A percentile compares a stretch with the other conserved stretches of the same genome.
Conservation (phyloP, 345 rosid genomes). For the Draba incana region DNA sequence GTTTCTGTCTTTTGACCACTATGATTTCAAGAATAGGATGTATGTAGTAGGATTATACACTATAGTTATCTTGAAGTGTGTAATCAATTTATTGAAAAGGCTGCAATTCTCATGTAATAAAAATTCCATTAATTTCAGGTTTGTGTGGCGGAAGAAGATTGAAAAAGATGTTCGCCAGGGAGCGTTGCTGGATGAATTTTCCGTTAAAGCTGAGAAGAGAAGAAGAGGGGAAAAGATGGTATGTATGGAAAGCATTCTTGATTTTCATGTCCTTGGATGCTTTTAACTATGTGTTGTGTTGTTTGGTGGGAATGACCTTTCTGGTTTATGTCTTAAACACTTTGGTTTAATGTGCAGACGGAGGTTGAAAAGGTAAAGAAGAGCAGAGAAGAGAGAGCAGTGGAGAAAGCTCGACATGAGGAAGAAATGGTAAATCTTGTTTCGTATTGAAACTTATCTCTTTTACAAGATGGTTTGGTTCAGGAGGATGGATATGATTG, state of each 20-base stretch:
- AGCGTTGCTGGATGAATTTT: slow-evolving; percentile 62
- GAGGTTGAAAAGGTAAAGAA: slow-evolving; percentile 95
- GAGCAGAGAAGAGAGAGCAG: slow-evolving; percentile 96
- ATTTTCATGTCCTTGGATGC: neutral
- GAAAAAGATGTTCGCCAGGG: slow-evolving; percentile 83
- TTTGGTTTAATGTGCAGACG: slow-evolving; percentile 49
- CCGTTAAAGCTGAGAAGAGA: slow-evolving; percentile 85
- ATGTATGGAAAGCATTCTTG: slow-evolving; percentile 33
- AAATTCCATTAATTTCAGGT: slow-evolving; percentile 47
- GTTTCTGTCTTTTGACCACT: slow-evolving; percentile 3
- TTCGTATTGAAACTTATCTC: neutral
- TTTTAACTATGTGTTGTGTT: neutral
- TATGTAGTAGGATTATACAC: neutral
- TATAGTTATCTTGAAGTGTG: slow-evolving; percentile 3
- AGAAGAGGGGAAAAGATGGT: slow-evolving; percentile 87
- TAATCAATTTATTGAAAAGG: neutral
- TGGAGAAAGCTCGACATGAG: slow-evolving; percentile 88
- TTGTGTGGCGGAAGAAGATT: slow-evolving; percentile 95
- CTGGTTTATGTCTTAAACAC: slow-evolving; percentile 23
- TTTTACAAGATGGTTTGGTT: slow-evolving; percentile 8
- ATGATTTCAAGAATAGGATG: neutral
- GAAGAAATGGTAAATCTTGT: slow-evolving; percentile 79
- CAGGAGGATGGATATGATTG: slow-evolving; percentile 10
- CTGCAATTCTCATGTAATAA: slow-evolving; percentile 3
- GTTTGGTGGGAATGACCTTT: slow-evolving; percentile 15